Evolutionary conservation across 2,329 filamentous ascomycete species (phyloP), one percentile per base, ranked within the genome.

Genomic region (Eurotiales sp.): DNA sequence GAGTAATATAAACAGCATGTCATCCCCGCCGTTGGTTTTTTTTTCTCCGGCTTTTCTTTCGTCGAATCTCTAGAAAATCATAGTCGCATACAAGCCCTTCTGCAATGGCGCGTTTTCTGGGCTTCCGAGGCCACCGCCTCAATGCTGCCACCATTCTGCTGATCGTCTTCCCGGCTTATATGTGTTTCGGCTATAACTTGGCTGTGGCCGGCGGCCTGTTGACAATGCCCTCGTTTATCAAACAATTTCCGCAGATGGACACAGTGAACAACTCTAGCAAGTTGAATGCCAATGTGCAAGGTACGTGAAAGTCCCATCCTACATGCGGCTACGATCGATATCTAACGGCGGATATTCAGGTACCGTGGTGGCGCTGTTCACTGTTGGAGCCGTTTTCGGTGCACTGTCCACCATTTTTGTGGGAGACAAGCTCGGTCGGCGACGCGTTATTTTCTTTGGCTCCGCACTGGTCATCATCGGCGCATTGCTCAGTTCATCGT

Each of bases 151-250:
- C 44, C 57, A 53, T 64, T 37, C 51, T 59, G 51, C 52, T 64
- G 40, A 60, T 64, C 30, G 61, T 64, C 8, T 56, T 57, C n/a
- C 61, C 61, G 11, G 56, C 61, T 2, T 64, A 63, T 25, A 67
- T 77, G 52, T 66, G 75, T 43, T 78, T 77, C 58, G 77, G 77
- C 34, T 80, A 79, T 68, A 78, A 79, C 57, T 72, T 78, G 56
- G 72, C 73, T 34, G 73, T 73, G 34, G 66, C 73, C 12, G 76
- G 76, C n/a, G 76, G 77, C 14, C 60, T 79, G 25, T 71, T 91
- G 43, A 88, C 85, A 1, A 78, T 90, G 60, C 69, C 77, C 50
- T 74, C 76, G 11, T 88, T 87, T 60, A 69, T 80, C 3, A 60
- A 68, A 32, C 69, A 69, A 27, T 79, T 80, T 55, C 77, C 77